Percentiles rank a stretch among this genome's conserved stretches.
These are phyloP conservation scores for Pseudogymnoascus sp. DNA, from an alignment of 2,329 filamentous ascomycete species.

Conservation along the genomic window DNA sequence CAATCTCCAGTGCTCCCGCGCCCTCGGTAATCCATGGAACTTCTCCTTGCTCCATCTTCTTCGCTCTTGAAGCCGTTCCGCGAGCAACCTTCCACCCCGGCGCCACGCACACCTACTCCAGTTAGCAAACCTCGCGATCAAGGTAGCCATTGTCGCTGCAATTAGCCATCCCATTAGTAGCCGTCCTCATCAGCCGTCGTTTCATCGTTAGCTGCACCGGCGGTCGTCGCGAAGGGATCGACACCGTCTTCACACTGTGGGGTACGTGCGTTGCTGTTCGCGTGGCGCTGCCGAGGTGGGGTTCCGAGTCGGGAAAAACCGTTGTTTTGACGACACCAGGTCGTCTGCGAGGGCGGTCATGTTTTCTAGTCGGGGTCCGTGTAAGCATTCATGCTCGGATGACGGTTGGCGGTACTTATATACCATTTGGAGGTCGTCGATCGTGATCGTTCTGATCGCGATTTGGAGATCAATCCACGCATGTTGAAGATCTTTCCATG, in stretches of 20 bases:
- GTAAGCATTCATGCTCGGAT: neutral
- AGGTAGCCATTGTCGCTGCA: neutral
- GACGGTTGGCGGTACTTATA: neutral
- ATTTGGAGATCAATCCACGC: neutral
- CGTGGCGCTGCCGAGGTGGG: neutral
- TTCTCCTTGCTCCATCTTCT: neutral
- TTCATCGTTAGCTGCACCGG: neutral
- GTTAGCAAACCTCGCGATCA: slow-evolving; percentile 1
- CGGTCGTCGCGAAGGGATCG: slow-evolving; percentile 1
- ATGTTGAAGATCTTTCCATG: neutral
- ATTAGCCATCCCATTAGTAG: neutral
- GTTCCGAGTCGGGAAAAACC: neutral
- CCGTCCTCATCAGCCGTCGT: neutral
- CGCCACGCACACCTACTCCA: neutral
- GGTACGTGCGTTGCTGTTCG: neutral
- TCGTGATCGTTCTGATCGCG: neutral
- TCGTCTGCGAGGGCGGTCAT: neutral
- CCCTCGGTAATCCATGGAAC: neutral
- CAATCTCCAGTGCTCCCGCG: neutral
- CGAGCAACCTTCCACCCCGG: neutral
- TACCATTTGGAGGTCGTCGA: neutral
- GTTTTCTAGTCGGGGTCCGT: neutral
- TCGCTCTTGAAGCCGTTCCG: neutral
- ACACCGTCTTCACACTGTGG: slow-evolving; percentile 2
- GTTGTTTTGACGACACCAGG: neutral